A percentile compares a stretch with the other conserved stretches of the same genome.
Evolutionary conservation across 306 rosid genomes (phyloP).

Genomic region (Sechiopsis laciniata): DNA sequence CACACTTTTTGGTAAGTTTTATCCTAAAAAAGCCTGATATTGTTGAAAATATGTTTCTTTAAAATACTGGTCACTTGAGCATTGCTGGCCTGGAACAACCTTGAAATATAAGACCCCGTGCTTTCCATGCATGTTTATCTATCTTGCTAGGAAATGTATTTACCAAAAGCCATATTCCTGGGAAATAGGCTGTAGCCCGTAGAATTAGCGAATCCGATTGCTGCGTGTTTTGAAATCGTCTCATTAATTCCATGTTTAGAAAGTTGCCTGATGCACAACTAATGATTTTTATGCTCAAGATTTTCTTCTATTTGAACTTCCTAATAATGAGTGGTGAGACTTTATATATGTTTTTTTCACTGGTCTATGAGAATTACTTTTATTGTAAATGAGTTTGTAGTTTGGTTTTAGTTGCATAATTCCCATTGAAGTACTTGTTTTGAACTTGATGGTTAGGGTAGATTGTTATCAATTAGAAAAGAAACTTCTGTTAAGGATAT

Average conservation of each 20-base stretch:
- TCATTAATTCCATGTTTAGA: background rate
- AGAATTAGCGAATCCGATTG: background rate
- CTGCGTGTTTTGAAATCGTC: background rate
- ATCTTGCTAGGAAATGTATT: background rate
- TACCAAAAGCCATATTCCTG: background rate
- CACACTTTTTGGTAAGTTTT: background rate
- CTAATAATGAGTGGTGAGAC: background rate
- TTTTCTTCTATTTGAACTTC: background rate
- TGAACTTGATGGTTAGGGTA: too few species aligned
- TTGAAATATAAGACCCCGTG: background rate
- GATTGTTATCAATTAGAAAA: too few species aligned
- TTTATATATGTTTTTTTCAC: background rate
- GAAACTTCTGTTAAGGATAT: too few species aligned
- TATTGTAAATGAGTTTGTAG: slow-evolving; percentile 2
- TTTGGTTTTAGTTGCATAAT: background rate
- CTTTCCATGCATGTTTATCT: background rate
- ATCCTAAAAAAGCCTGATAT: background rate
- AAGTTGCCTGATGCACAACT: background rate
- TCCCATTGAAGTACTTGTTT: background rate
- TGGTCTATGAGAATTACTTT: background rate
- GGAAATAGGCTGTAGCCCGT: background rate
- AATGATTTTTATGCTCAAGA: background rate
- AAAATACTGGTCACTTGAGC: background rate
- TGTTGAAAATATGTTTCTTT: background rate
- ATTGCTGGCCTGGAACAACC: background rate